Conservation (phyloP, 2,329 filamentous ascomycete genomes). For the Calonectria montana region DNA sequence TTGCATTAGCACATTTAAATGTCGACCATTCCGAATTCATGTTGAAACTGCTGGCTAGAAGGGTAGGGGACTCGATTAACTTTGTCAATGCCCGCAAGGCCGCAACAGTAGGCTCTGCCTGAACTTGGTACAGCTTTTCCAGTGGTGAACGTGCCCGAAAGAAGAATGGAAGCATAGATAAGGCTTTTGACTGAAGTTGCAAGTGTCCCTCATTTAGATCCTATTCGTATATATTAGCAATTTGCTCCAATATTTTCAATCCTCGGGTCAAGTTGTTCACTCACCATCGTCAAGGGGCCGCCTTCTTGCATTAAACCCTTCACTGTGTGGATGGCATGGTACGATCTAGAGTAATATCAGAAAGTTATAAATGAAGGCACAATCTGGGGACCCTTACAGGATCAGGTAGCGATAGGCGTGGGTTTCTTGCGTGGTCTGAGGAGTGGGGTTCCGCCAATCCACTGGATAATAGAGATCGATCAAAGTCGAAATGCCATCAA, state of each 20-base stretch:
- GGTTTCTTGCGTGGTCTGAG: constrained; percentile 16
- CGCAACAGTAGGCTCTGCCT: not conserved
- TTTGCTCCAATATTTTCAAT: too few relatives aligned
- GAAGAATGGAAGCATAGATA: not conserved
- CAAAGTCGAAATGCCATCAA: constrained; percentile 25
- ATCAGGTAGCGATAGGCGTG: constrained; percentile 33
- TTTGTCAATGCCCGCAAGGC: not conserved
- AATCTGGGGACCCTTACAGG: constrained; percentile 11
- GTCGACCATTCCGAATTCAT: not conserved
- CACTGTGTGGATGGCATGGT: not conserved
- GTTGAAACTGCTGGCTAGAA: not conserved
- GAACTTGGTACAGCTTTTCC: not conserved
- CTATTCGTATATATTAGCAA: not conserved
- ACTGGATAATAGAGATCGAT: constrained; percentile 28
- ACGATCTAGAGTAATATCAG: not conserved
- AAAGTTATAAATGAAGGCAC: not conserved
- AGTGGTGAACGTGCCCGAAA: not conserved
- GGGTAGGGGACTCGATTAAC: not conserved
- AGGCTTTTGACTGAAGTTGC: not conserved
- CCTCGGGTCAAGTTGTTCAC: not conserved
- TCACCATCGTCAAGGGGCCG: not conserved
- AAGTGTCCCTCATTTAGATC: not conserved
- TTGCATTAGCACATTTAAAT: not conserved
- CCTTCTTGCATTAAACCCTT: not conserved
- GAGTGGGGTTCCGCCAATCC: not conserved